phyloP scores from a whole-genome alignment of 352 stramenopile species.

The Lagenidium giganteum region DNA sequence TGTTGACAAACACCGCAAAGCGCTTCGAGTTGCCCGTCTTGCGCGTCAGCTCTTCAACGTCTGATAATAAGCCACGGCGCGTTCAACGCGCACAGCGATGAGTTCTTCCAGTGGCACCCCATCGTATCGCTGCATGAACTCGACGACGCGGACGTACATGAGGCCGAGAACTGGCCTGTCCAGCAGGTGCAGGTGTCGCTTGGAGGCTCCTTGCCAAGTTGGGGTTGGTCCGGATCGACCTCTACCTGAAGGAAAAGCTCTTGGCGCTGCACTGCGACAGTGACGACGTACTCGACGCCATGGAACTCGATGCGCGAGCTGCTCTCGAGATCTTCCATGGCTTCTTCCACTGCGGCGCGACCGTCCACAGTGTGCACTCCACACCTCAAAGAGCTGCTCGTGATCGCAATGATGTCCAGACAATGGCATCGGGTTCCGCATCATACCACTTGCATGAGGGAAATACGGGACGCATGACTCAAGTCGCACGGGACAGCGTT shows the following conservation, averaged over 20 bases:
- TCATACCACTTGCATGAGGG: too few species aligned
- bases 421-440: too few species aligned
- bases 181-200: conserved; percentile 29
- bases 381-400: too few species aligned
- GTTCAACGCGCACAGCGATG: neutral
- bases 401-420: too few species aligned
- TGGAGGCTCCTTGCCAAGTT: neutral
- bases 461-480: too few species aligned
- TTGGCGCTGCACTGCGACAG: conserved; percentile 48
- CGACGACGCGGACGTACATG: conserved; percentile 25
- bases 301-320: conserved; percentile 62
- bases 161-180: conserved; percentile 53
- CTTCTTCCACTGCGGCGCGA: too few species aligned
- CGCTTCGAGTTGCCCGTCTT: conserved; percentile 94
- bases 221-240: conserved; percentile 17
- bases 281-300: conserved; percentile 69
- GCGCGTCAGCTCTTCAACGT: conserved; percentile 89
- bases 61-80: conserved; percentile 8
- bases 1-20: conserved; percentile 90
- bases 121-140: conserved; percentile 1
- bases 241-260: conserved; percentile 70
- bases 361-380: too few species aligned
- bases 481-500: too few species aligned
- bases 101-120: neutral
- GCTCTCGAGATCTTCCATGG: conserved; percentile 66